Evolutionary conservation across 2,329 filamentous ascomycete species (phyloP), one percentile per base, ranked within the genome.

Genomic region (Trichoderma semiorbis): DNA sequence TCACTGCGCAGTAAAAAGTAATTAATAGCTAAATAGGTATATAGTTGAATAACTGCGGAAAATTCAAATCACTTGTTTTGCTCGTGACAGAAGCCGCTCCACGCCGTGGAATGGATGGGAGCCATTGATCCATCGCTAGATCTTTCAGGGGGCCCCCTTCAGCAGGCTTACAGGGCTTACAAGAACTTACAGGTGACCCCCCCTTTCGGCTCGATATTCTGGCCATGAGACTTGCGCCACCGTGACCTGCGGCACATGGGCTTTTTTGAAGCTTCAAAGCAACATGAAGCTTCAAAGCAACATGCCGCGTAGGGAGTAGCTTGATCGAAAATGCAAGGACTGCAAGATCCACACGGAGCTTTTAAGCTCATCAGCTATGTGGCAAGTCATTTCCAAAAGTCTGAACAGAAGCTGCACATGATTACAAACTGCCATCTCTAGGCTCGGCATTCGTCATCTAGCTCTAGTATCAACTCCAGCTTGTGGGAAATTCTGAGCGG

Each of bases 181-280:
- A 58, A 24, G 53, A 30, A 57, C 61, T 47, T 30, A 34, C 30
- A 30, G n/a, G 2, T 34, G 57, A 60, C 34, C 21, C 50, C 57
- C 47, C 47, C 32, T 60, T 36, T 36, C 14, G 30, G 30, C 47
- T 57, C n/a, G 36, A 50, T 28, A 21, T 39, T 39, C 34, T 21
- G 30, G 26, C 58, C 68, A 73, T 74, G 72, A 68, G 73, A 73
- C 70, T 57, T 24, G 65, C 70, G 70, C 67, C 72, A 73, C 70
- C 63, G 73, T 74, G 73, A 74, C 69, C 65, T 36, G 66, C 53
- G 71, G 73, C 73, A 74, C 73, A 74, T 73, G 73, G 65, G 61
- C 70, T 28, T 65, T 65, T 36, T 36, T 36, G n/a, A 24, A 34
- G 30, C 28, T 21, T 7, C 55, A 60, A n/a, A 60, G 70, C 32